phyloP scores from a whole-genome alignment of 1,284 basidiomycete genomes.

The Pseudozyma flocculosa region DNA sequence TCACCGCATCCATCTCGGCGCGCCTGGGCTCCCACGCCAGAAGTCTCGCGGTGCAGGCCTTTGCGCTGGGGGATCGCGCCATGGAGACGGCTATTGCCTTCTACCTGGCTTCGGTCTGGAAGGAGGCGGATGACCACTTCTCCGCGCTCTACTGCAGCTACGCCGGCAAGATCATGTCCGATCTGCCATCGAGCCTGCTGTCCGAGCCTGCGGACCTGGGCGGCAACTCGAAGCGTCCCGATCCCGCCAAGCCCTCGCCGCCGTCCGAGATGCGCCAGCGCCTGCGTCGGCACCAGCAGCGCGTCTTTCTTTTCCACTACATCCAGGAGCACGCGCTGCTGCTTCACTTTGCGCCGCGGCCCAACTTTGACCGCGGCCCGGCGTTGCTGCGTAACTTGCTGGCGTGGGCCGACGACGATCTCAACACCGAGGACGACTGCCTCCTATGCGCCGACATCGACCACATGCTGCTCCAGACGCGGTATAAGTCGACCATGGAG shows the following conservation, averaged over 20 bases:
- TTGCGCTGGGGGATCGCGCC: constrained; percentile 22
- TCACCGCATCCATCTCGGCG: constrained; percentile 16
- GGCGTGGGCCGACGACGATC: constrained; percentile 23
- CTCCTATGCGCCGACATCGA: constrained; percentile 34
- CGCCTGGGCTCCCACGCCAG: constrained; percentile 26
- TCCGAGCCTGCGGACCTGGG: constrained; percentile 1
- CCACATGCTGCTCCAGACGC: constrained; percentile 32
- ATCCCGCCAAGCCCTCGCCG: no score
- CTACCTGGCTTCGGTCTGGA: constrained; percentile 36
- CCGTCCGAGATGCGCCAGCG: constrained; percentile 6
- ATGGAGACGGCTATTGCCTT: constrained; percentile 35
- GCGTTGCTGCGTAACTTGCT: constrained; percentile 26
- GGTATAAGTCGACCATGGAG: constrained; percentile 41
- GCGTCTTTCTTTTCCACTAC: constrained; percentile 36
- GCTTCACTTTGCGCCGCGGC: constrained; percentile 34
- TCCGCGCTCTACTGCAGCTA: constrained; percentile 36
- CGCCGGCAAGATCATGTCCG: constrained; percentile 39
- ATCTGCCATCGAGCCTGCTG: constrained; percentile 26
- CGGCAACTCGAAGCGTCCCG: no score
- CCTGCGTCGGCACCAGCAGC: constrained; percentile 19
- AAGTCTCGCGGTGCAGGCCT: constrained; percentile 21
- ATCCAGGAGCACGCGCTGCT: constrained; percentile 36
- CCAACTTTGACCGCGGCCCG: constrained; percentile 29
- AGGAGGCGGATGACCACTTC: constrained; percentile 36
- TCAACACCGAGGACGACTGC: constrained; percentile 24